Base-by-base conservation (phyloP, 176 grass and related monocot genomes). In the Lolium rigidum region DNA sequence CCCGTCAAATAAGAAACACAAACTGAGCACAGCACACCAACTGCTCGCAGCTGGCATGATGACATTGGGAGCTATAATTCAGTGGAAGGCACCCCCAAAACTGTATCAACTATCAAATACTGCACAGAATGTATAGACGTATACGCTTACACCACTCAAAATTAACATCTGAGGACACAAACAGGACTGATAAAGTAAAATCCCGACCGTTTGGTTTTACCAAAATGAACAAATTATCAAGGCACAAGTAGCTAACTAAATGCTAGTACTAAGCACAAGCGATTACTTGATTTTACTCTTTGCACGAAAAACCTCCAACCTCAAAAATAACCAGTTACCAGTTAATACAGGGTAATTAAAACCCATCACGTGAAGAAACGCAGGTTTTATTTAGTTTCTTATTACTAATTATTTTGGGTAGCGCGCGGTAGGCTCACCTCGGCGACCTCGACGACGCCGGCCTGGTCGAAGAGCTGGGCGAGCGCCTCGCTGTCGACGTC, bases 401-500 rank as follows among this genome's bases (percentile, higher is more conserved):
- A 5, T 6, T 43, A 5, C 41, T 49, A 4, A 31, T 28, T 18
- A 26, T 26, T 41, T 44, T 41, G 8, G 80, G 70, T 10, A n/a
- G 11, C 3, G 28, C 28, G 28, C 31, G 38, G 78, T 13, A 66
- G 24, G 44, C 81, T 91, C 88, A 99, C 94, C 89, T 99, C 97
- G 2, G 97, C 94, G 82, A 93, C 79, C 79, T 99, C 94, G 39
- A 99, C 94, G 44, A 92, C 73, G 44, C 97, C 94, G 31, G 94
- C 92, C 63, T 93, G 76, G 1, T 99, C 92, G 51, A 99, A 99
- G 31, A 99, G 87, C 86, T 93, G 82, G 7, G 94, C 94, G 25
- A 76, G 74, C 15, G 46, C 46, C 25, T 76, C 74, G 74, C 74
- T 76, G 82, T 92, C 91, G n/a, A 94, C 28, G 80, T 94, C 95